Evolutionary conservation across 108 stramenopile genomes (phyloP), one percentile per base, ranked within the genome.

Genomic region (Pseudonitzschia multiseries): DNA sequence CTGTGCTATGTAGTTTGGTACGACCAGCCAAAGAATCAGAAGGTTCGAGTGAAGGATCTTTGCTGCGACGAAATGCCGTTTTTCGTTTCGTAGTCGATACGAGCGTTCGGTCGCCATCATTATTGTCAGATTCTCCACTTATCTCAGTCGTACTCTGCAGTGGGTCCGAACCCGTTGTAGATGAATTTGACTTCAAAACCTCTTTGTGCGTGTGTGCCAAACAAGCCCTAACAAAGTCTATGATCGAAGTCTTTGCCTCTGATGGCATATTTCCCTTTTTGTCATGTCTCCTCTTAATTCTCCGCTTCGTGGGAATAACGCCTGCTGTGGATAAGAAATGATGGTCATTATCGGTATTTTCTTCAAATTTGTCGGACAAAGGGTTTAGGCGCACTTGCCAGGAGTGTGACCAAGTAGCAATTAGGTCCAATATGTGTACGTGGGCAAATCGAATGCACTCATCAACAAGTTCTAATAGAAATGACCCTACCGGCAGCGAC

Each of bases 361-460:
- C n/a, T 33, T 62, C 32, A 4, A 62, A 15, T 40, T 40, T 62
- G 14, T 62, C 33, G 4, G 61, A 62, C 20, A 2, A n/a, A 40
- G 40, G 36, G 33, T 40, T n/a, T 10, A 20, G 12, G 12, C 61
- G 61, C 36, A 21, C n/a, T 62, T 62, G 33, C 61, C 61, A 62
- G 6, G 12, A 40, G 29, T 24, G 6, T 62, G 32, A 33, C 61
- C 61, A 62, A n/a, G 61, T 4, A 62, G 32, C 29, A 62, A 40
- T 62, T 20, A 62, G 61, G 18, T 62, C 36, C 33, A 62, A 33
- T 3, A 33, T 62, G 36, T 62, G 36, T 27, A 14, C 17, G 13
- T 62, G 61, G 32, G 61, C 61, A n/a, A 62, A 62, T 41, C 40
- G 22, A 40, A 62, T 62, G 15, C 61, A 62, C 15, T 62, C 61